A percentile compares a stretch with the other conserved stretches of the same genome.
phyloP scores from a whole-genome alignment of 495 filamentous ascomycete species.

The Xylaria telfairii region DNA sequence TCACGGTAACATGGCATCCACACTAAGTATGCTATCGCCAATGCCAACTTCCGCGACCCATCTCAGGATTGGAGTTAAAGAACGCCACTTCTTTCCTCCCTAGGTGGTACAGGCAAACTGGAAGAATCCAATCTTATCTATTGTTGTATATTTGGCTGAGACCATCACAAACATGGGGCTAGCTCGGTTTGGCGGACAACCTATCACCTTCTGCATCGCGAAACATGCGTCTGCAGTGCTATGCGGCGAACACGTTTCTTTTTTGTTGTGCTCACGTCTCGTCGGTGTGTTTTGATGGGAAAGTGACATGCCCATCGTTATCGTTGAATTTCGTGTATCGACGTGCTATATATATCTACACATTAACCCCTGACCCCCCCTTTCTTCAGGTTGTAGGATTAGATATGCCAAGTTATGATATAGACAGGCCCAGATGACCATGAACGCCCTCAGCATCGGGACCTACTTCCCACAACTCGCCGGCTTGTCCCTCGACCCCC shows the following conservation, averaged over 20 bases:
- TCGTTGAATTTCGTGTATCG: background rate
- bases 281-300: slow-evolving; percentile 1
- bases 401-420: background rate
- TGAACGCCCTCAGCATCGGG: slow-evolving; percentile 26
- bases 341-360: background rate
- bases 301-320: too few species aligned
- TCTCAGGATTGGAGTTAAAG: background rate
- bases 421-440: background rate
- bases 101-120: background rate
- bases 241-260: background rate
- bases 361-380: too few species aligned
- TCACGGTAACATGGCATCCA: background rate
- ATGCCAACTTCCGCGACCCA: background rate
- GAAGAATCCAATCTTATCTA: background rate
- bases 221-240: slow-evolving; percentile 5
- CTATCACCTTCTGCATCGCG: background rate
- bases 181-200: background rate
- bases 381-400: background rate
- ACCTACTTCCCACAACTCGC: slow-evolving; percentile 36
- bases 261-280: background rate
- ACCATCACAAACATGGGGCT: background rate
- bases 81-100: background rate
- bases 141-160: background rate
- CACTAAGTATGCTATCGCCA: background rate
- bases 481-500: slow-evolving; percentile 28